Base-by-base conservation (phyloP, 139 green algal genomes). In the Chlorokybus atmophyticus region DNA sequence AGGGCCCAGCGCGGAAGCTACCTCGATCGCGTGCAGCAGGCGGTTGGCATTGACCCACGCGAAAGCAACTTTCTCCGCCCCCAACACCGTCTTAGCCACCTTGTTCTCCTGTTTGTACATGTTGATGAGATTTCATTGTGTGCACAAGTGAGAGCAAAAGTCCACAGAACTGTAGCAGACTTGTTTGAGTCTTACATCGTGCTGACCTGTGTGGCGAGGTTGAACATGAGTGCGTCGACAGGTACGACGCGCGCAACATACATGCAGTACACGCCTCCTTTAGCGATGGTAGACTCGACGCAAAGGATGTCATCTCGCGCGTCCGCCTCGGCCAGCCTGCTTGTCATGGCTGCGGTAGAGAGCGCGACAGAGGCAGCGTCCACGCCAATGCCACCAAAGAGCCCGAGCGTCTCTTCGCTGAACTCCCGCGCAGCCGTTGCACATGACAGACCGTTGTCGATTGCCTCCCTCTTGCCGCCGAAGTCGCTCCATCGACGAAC, bases 401-500 rank as follows among this genome's bases (percentile, higher is more conserved):
- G 19, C 14, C 52, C 52, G 4, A 60, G 52, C n/a, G 52, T 60
- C 30, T 60, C 52, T 21, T 60, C 52, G 52, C 52, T 60, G 52
- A 60, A 60, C 29, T 60, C 52, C 5, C 52, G 52, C n/a, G 52
- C 52, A 14, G 52, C 52, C 14, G 52, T 60, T 14, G 29, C 6
- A n/a, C n/a, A n/a, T 5, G 29, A 19, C 14, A 8, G 5, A 23
- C 29, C 52, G 7, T 52, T 32, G 29, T 60, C 52, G 4, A 27
- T 23, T 17, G 52, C 29, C 30, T 60, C 52, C 14, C 52, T 14
- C n/a, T 7, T 4, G 29, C 52, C 52, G 7, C 52, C 52, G n/a
- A 60, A 60, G n/a, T 60, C 52, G 6, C 30, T 17, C 52, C 52
- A 60, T 44, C 10, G 35, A 10, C 10, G 14, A 44, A 44, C 10